phyloP scores from a whole-genome alignment of 2,329 filamentous ascomycete species.

The Gnomoniopsis sp. region DNA sequence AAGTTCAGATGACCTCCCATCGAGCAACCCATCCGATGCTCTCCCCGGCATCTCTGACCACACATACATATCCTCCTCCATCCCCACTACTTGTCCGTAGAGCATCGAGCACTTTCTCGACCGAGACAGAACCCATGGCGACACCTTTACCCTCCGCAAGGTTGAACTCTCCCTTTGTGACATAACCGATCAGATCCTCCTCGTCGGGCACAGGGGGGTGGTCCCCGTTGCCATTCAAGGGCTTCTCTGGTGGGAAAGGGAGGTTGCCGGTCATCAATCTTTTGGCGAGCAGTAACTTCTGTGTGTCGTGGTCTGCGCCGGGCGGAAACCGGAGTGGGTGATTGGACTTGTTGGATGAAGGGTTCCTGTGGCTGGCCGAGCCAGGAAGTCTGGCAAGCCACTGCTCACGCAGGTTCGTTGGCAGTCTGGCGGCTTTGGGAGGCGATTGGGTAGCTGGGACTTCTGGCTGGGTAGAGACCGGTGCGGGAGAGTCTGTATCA shows the following conservation, averaged over 20 bases:
- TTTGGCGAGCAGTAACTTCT: slow-evolving; percentile 43
- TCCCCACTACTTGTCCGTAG: slow-evolving; percentile 25
- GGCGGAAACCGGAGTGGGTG: slow-evolving; percentile 23
- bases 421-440: slow-evolving; percentile 28
- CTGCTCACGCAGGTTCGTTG: slow-evolving; percentile 54
- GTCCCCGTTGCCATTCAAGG: slow-evolving; percentile 37
- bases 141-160: slow-evolving; percentile 72
- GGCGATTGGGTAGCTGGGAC: slow-evolving; percentile 43
- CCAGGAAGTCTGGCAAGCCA: slow-evolving; percentile 56
- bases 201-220: slow-evolving; percentile 70
- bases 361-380: slow-evolving; percentile 21
- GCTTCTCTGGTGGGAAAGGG: slow-evolving; percentile 34
- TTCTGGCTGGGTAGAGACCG: slow-evolving; percentile 35
- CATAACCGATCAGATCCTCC: slow-evolving; percentile 80
- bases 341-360: slow-evolving; percentile 22
- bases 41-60: slow-evolving; percentile 79
- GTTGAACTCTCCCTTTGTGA: slow-evolving; percentile 82
- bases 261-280: slow-evolving; percentile 41
- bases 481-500: slow-evolving; percentile 9
- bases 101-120: slow-evolving; percentile 52
- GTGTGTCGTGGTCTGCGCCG: slow-evolving; percentile 32
- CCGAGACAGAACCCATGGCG: slow-evolving; percentile 69
- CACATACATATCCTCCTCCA: slow-evolving; percentile 59
- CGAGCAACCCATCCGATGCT: slow-evolving; percentile 72
- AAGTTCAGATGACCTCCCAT: slow-evolving; percentile 65